Percentiles rank a stretch among this genome's conserved stretches.
Evolutionary conservation across 2,329 filamentous ascomycete genomes (phyloP).

Genomic region (Trichoderma afroharzianum): DNA sequence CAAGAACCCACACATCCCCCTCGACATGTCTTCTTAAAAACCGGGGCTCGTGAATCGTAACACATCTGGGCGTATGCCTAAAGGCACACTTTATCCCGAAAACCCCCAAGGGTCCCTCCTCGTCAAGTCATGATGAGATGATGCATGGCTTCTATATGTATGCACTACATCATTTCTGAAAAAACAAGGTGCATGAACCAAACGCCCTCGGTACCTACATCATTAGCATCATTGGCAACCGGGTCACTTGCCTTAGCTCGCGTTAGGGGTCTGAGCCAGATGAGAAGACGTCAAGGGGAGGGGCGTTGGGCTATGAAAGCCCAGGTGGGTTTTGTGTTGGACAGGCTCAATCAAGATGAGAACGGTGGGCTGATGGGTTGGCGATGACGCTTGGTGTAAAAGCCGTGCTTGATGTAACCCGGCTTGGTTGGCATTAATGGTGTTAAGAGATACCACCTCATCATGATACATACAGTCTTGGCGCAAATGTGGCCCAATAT

Average conservation of each 20-base stretch:
- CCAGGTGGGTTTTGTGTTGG: neutral
- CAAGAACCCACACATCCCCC: neutral
- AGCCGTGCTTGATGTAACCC: neutral
- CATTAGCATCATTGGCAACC: neutral
- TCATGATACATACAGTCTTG: neutral
- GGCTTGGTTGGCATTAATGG: neutral
- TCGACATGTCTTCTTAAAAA: neutral
- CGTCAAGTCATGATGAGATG: neutral
- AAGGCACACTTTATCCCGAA: neutral
- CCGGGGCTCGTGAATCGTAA: neutral
- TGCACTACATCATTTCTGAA: neutral
- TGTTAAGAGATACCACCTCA: neutral
- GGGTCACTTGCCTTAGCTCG: slow-evolving; percentile 8
- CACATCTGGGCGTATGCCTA: slow-evolving; percentile 3
- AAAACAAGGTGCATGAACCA: slow-evolving; percentile 10
- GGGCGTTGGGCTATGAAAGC: neutral
- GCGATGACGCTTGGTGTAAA: neutral
- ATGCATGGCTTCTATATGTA: slow-evolving; percentile 1
- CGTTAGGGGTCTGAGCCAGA: neutral
- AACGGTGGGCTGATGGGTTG: neutral
- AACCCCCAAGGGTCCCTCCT: neutral
- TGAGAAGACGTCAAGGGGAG: neutral
- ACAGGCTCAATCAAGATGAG: neutral
- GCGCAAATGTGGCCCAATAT: neutral
- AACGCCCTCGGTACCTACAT: neutral